These are phyloP conservation scores for Sedum album DNA, from an alignment of 164 flowering plant species.

Conservation along the genomic window DNA sequence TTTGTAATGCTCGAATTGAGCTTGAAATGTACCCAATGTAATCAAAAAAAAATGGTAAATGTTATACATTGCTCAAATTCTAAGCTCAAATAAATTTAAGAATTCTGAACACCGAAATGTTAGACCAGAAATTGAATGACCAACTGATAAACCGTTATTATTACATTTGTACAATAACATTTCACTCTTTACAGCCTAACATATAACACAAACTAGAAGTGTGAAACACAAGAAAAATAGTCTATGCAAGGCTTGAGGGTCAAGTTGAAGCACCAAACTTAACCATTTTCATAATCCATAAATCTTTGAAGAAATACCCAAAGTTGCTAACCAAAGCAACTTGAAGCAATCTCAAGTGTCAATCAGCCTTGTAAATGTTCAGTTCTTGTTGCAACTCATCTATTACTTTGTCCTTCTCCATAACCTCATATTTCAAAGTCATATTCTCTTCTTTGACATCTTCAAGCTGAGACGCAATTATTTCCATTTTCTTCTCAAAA, in stretches of 20 bases:
- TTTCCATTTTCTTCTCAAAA: slow-evolving; percentile 43
- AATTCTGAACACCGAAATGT: too few species aligned
- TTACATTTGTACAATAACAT: too few species aligned
- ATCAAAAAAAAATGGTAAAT: too few species aligned
- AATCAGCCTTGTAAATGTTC: not conserved
- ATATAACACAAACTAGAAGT: too few species aligned
- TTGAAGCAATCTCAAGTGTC: not conserved
- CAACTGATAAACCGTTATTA: too few species aligned
- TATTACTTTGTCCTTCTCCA: slow-evolving; percentile 27
- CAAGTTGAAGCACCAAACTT: slow-evolving; percentile 1
- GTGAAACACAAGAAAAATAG: too few species aligned
- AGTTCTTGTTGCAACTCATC: slow-evolving; percentile 25
- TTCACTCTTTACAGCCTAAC: too few species aligned
- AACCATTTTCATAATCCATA: not conserved
- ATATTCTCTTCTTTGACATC: slow-evolving; percentile 28
- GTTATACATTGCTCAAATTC: too few species aligned
- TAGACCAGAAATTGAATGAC: too few species aligned
- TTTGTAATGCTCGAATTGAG: too few species aligned
- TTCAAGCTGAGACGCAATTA: slow-evolving; percentile 32
- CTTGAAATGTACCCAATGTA: too few species aligned
- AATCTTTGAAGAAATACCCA: not conserved
- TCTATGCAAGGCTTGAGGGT: not conserved
- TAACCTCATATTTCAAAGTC: slow-evolving; percentile 17
- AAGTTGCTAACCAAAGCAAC: not conserved
- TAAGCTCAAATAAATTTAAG: too few species aligned